These are phyloP conservation scores for Rutidosis leptorrhynchoides DNA, from an alignment of 129 eudicot genomes.

Conservation along the genomic window DNA sequence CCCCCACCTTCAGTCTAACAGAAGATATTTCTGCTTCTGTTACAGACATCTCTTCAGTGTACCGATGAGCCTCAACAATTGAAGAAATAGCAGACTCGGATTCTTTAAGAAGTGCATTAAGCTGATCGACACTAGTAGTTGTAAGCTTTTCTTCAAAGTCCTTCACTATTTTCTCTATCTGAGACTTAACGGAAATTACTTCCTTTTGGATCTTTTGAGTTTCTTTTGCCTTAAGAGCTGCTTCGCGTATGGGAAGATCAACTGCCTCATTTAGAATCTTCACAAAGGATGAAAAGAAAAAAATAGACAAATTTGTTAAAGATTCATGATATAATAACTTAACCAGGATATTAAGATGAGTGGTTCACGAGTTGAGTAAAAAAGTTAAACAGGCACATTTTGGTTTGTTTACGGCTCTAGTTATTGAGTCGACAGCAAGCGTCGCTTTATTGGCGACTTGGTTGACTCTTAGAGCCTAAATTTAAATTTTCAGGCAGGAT, in stretches of 20 bases:
- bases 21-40: slow-evolving; percentile 30
- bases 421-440: too few species aligned
- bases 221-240: slow-evolving; percentile 67
- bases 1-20: slow-evolving; percentile 55
- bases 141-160: slow-evolving; percentile 55
- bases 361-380: background rate
- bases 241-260: slow-evolving; percentile 69
- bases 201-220: slow-evolving; percentile 52
- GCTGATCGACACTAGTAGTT: slow-evolving; percentile 42
- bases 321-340: background rate
- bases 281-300: slow-evolving; percentile 17
- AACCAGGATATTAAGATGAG: background rate
- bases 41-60: slow-evolving; percentile 29
- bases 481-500: too few species aligned
- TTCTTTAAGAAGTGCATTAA: slow-evolving; percentile 59
- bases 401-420: too few species aligned
- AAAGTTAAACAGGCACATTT: background rate
- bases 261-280: slow-evolving; percentile 71
- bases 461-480: too few species aligned
- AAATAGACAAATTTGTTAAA: slow-evolving; percentile 17
- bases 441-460: too few species aligned
- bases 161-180: slow-evolving; percentile 49
- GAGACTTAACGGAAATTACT: slow-evolving; percentile 41
- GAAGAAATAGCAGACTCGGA: slow-evolving; percentile 64
- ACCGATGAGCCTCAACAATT: slow-evolving; percentile 51